phyloP scores from a whole-genome alignment of 2,329 filamentous ascomycete species.

The Sarocladium oryzae region DNA sequence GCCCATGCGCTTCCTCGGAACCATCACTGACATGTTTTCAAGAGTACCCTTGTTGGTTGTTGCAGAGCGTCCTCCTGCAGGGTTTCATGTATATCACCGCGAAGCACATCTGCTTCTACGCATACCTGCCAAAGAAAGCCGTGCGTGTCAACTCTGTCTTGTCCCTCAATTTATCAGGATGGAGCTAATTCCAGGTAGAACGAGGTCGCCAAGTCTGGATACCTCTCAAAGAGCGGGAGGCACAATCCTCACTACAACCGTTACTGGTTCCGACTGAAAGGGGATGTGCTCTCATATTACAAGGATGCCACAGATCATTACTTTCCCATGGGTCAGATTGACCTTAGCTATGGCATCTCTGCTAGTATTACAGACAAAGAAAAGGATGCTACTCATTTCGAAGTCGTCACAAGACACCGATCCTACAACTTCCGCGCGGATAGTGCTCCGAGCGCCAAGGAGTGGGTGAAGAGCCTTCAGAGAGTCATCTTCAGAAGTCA shows the following conservation, averaged over 20 bases:
- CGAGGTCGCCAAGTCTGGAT: slow-evolving; percentile 75
- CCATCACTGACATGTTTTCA: slow-evolving; percentile 13
- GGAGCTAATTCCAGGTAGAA: slow-evolving; percentile 37
- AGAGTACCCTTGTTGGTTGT: slow-evolving; percentile 90
- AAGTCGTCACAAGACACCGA: slow-evolving; percentile 73
- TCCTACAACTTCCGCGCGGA: slow-evolving; percentile 87
- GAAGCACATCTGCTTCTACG: slow-evolving; percentile 93
- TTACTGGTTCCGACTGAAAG: slow-evolving; percentile 91
- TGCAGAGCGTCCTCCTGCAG: slow-evolving; percentile 86
- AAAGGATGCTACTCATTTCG: slow-evolving; percentile 71
- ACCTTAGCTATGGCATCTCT: slow-evolving; percentile 84
- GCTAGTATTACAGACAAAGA: slow-evolving; percentile 72
- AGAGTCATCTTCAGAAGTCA: slow-evolving; percentile 93
- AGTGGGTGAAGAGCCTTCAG: slow-evolving; percentile 93
- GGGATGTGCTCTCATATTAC: slow-evolving; percentile 88
- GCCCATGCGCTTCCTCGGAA: neutral
- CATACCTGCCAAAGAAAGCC: slow-evolving; percentile 90
- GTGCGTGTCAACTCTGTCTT: slow-evolving; percentile 42
- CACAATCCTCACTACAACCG: slow-evolving; percentile 82
- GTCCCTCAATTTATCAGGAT: neutral
- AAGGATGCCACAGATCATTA: slow-evolving; percentile 78
- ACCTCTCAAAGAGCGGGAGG: slow-evolving; percentile 80
- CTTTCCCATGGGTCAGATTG: slow-evolving; percentile 86
- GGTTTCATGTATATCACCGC: slow-evolving; percentile 95
- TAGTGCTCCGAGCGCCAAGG: slow-evolving; percentile 78